Percentiles rank a stretch among this genome's conserved stretches.
phyloP scores from a whole-genome alignment of 306 rosid genomes.

The Amphicarpaea edgeworthii region DNA sequence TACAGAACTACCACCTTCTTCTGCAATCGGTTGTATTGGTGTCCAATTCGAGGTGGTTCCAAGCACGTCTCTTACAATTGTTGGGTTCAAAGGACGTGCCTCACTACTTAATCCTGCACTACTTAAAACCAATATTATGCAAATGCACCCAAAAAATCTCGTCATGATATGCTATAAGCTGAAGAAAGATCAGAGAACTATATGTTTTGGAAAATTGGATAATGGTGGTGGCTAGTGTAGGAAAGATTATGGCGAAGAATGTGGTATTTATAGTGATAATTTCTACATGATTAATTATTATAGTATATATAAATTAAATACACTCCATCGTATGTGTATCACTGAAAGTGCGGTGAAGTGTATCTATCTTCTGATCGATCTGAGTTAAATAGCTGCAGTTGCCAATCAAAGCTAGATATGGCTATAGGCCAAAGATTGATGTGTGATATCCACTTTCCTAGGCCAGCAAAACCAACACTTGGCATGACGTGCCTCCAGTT shows the following conservation, averaged over 20 bases:
- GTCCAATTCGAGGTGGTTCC: constrained; percentile 31
- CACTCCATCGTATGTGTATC: not conserved
- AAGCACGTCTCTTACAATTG: constrained; percentile 29
- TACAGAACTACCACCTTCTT: constrained; percentile 35
- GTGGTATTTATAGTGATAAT: constrained; percentile 45
- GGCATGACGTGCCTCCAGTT: constrained; percentile 19
- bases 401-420: constrained; percentile 3
- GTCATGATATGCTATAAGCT: not conserved
- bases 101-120: constrained; percentile 47
- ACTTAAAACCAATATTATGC: constrained; percentile 45
- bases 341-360: constrained; percentile 44
- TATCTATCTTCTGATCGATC: too few species aligned
- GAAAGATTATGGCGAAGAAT: constrained; percentile 25
- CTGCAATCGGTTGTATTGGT: constrained; percentile 23
- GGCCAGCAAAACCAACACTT: constrained; percentile 18
- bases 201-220: constrained; percentile 5
- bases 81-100: constrained; percentile 51
- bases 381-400: too few species aligned
- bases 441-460: constrained; percentile 52
- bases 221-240: not conserved
- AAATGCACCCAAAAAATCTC: constrained; percentile 33
- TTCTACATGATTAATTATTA: not conserved
- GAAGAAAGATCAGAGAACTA: not conserved
- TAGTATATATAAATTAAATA: not conserved
- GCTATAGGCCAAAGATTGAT: constrained; percentile 41